Percentiles rank a stretch among this genome's conserved stretches.
Evolutionary conservation across 306 rosid species (phyloP).

Genomic region (Lotus japonicus): DNA sequence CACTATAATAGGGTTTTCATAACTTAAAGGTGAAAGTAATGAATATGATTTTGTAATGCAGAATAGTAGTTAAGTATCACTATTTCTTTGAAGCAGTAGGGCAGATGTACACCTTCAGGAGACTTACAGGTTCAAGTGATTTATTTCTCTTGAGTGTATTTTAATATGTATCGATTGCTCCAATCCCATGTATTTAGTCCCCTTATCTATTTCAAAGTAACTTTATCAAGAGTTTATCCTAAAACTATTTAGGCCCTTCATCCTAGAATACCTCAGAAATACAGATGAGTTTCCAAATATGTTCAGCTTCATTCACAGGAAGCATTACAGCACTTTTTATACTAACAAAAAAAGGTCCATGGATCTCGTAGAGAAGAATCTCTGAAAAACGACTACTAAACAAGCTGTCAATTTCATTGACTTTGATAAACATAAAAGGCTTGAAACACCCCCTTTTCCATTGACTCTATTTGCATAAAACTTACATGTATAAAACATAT

Average conservation of each 20-base stretch:
- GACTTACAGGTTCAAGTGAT: not conserved
- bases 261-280: not conserved
- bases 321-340: not conserved
- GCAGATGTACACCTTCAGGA: not conserved
- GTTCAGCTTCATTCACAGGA: not conserved
- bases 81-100: not conserved
- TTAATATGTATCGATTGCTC: not conserved
- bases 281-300: not conserved
- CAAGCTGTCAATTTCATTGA: not conserved
- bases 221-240: not conserved
- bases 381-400: not conserved
- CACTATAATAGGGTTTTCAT: not conserved
- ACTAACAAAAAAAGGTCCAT: not conserved
- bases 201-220: not conserved
- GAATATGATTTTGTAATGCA: not conserved
- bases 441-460: not conserved
- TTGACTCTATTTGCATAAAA: not conserved
- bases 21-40: not conserved
- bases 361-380: not conserved
- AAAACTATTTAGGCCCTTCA: not conserved
- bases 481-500: not conserved
- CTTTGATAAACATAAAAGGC: constrained; percentile 1
- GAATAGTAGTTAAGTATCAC: not conserved
- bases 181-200: not conserved
- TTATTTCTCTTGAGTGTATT: not conserved